Evolutionary conservation across 371 early-diverging fungal species (phyloP), one percentile per base, ranked within the genome.

Genomic region (Rhizomucor pusillus): DNA sequence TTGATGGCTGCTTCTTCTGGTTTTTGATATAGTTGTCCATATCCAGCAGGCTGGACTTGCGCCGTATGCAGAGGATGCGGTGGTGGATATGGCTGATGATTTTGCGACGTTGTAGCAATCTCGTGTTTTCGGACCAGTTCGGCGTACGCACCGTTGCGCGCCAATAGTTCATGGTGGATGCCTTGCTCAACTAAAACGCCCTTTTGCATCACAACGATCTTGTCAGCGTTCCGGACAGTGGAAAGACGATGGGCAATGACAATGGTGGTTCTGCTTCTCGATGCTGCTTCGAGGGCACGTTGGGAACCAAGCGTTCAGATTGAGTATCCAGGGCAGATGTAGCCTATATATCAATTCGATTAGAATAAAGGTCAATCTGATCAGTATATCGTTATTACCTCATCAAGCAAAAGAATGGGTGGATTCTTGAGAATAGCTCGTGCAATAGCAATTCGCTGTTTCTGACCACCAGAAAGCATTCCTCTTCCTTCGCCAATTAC

Each of bases 161-260:
- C 68, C 47, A 86, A 57, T 12, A 89, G 62, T 12, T 81, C 75
- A 23, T 80, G 74, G 66, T 92, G 92, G 1, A 73, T 84, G 44
- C 92, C 92, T 25, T 62, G 64, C 67, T 92, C 92, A 19, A 87
- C 57, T 12, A 92, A 66, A 13, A 69, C 63, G 43, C 92, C 92
- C 50, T 85, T 64, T 50, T 80, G 71, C 77, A 90, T 83, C 12
- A 91, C 91, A 46, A 87, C 81, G 63, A 97, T 96, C 37, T 80
- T 62, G 59, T 96, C 90, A 3, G 94, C 89, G 54, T 92, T 83
- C 47, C 76, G 71, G 45, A 87, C 80, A 6, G 91, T 92, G 43
- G 90, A 87, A 2, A 92, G 71, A 35, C 91, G 84, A 62, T 97
- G 97, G 2, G 97, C 96, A 64, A 98, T 90, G 4, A 94, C 88